phyloP scores from a whole-genome alignment of 768 basidiomycete genomes.

The Leccinum subgranulosum region DNA sequence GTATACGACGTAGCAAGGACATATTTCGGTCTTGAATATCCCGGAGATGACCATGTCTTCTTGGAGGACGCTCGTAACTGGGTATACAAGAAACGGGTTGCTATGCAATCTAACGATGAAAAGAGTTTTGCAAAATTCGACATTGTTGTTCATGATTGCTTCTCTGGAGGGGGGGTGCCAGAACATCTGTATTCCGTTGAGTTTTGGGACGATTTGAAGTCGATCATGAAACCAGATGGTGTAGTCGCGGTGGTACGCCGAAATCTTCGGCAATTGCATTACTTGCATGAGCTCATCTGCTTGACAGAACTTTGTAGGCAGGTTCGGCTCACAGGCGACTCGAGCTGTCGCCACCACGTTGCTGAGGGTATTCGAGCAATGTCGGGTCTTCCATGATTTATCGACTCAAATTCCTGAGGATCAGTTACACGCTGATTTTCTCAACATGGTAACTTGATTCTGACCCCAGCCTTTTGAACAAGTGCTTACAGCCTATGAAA shows the following conservation, averaged over 20 bases:
- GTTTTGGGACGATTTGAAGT: slow-evolving; percentile 75
- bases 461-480: background rate
- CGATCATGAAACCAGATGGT: slow-evolving; percentile 63
- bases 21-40: slow-evolving; percentile 78
- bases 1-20: slow-evolving; percentile 79
- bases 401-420: slow-evolving; percentile 44
- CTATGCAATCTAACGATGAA: slow-evolving; percentile 21
- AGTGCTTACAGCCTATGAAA: slow-evolving; percentile 5
- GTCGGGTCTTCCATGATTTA: slow-evolving; percentile 80
- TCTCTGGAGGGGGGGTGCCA: slow-evolving; percentile 92
- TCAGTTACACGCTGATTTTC: slow-evolving; percentile 48
- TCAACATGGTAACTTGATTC: slow-evolving; percentile 63
- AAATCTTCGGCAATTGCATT: background rate
- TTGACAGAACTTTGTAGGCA: slow-evolving; percentile 81
- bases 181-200: slow-evolving; percentile 79
- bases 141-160: slow-evolving; percentile 86
- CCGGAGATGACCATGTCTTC: slow-evolving; percentile 57
- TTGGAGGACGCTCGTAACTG: slow-evolving; percentile 76
- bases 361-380: slow-evolving; percentile 65
- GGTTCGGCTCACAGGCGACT: slow-evolving; percentile 56
- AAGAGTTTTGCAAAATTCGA: slow-evolving; percentile 44
- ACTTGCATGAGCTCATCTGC: slow-evolving; percentile 1
- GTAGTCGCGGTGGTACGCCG: slow-evolving; percentile 74
- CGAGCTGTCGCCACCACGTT: slow-evolving; percentile 70
- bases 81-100: slow-evolving; percentile 44